Evolutionary conservation across 2,329 filamentous ascomycete genomes (phyloP).

Genomic region (Monosporascus sp.): DNA sequence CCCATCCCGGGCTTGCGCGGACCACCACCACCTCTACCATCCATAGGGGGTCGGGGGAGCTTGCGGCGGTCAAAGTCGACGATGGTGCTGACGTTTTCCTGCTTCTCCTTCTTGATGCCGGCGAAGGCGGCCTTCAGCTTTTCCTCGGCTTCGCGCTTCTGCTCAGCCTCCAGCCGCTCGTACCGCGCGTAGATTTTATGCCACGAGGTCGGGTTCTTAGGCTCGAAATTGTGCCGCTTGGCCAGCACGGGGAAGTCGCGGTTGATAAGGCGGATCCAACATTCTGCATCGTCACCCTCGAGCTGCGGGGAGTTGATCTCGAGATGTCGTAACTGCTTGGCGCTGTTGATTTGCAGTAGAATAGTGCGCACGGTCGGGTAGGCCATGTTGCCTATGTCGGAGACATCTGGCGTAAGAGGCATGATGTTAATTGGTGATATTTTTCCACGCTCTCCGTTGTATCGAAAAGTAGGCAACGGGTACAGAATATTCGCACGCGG

Average conservation of each 20-base stretch:
- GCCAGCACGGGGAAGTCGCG: conserved; percentile 66
- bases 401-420: conserved; percentile 38
- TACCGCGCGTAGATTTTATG: conserved; percentile 71
- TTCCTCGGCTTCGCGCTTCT: conserved; percentile 52
- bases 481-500: background rate
- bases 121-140: conserved; percentile 52
- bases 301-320: conserved; percentile 76
- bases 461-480: too few relatives aligned
- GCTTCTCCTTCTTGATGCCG: conserved; percentile 52
- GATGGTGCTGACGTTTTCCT: conserved; percentile 51
- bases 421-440: conserved; percentile 20
- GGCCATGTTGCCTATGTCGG: conserved; percentile 66
- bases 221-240: conserved; percentile 56
- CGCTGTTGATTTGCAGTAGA: conserved; percentile 64
- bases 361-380: conserved; percentile 62
- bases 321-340: conserved; percentile 67
- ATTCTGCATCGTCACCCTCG: conserved; percentile 58
- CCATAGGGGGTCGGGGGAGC: conserved; percentile 38
- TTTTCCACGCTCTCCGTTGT: background rate
- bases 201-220: conserved; percentile 66
- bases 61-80: conserved; percentile 38
- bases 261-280: conserved; percentile 76
- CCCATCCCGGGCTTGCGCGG: conserved; percentile 6
- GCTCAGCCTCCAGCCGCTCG: conserved; percentile 50
- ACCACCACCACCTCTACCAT: conserved; percentile 18